phyloP scores from a whole-genome alignment of 164 flowering plant genomes.

The Platanus orientalis region DNA sequence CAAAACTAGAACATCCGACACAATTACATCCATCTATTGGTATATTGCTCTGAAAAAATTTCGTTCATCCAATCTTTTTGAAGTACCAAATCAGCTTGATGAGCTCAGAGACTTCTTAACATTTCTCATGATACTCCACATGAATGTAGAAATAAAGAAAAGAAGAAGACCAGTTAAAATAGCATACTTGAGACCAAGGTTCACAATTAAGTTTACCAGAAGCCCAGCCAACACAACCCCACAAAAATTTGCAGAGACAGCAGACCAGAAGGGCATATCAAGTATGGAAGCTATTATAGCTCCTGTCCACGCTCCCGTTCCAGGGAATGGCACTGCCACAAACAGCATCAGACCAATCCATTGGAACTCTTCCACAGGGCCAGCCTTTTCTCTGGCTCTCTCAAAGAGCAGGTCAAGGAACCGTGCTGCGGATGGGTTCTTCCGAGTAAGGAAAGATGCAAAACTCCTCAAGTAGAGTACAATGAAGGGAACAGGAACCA shows the following conservation, averaged over 20 bases:
- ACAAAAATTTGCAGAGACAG: constrained; percentile 58
- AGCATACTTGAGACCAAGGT: constrained; percentile 93
- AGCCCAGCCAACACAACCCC: constrained; percentile 89
- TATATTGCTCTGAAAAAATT: neutral
- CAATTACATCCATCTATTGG: too few relatives aligned
- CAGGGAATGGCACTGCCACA: constrained; percentile 97
- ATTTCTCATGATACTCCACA: constrained; percentile 78
- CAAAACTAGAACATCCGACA: too few relatives aligned
- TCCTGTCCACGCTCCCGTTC: constrained; percentile 99
- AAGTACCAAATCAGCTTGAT: constrained; percentile 25
- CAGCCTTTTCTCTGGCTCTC: constrained; percentile 78
- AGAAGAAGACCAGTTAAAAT: constrained; percentile 58
- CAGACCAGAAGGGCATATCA: constrained; percentile 94
- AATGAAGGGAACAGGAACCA: constrained; percentile 94
- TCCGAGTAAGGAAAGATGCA: constrained; percentile 68
- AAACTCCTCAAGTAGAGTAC: constrained; percentile 72
- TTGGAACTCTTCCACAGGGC: constrained; percentile 89
- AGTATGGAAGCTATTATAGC: constrained; percentile 86
- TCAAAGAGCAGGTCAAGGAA: constrained; percentile 58
- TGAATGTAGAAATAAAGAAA: constrained; percentile 72
- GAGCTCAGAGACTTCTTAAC: constrained; percentile 48
- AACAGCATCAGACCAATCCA: constrained; percentile 98
- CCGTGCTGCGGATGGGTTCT: constrained; percentile 47
- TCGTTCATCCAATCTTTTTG: constrained; percentile 1
- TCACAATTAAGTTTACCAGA: constrained; percentile 85